These are phyloP conservation scores for Ophiognomonia clavigignenti-juglandacearum DNA, from an alignment of 2,329 filamentous ascomycete genomes.

Conservation along the genomic window DNA sequence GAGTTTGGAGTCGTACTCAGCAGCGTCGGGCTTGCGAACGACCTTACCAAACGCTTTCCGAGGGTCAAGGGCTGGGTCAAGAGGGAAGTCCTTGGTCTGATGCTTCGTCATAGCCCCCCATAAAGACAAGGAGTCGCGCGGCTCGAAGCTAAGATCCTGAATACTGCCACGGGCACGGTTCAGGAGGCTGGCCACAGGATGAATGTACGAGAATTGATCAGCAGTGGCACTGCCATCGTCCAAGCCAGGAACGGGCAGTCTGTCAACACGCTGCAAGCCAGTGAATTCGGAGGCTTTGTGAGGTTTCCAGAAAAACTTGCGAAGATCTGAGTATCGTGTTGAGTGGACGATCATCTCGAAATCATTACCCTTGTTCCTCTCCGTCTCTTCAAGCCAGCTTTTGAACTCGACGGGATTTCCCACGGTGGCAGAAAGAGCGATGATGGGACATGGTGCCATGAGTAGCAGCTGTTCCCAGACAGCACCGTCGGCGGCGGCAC, in stretches of 20 bases:
- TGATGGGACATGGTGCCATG: conserved; percentile 70
- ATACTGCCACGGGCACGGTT: conserved; percentile 53
- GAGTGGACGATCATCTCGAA: conserved; percentile 65
- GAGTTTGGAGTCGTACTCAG: conserved; percentile 58
- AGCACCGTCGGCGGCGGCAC: conserved; percentile 69
- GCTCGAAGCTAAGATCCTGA: conserved; percentile 64
- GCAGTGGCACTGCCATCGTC: conserved; percentile 37
- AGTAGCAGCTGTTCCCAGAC: conserved; percentile 76
- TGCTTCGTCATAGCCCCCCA: conserved; percentile 60
- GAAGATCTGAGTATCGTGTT: conserved; percentile 69
- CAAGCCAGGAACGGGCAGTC: conserved; percentile 40
- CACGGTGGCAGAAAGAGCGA: conserved; percentile 75
- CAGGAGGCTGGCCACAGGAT: conserved; percentile 15
- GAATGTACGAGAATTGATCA: conserved; percentile 39
- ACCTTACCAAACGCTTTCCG: conserved; percentile 42
- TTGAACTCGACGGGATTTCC: conserved; percentile 69
- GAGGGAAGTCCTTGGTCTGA: conserved; percentile 43
- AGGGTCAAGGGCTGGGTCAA: conserved; percentile 48
- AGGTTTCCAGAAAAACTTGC: conserved; percentile 66
- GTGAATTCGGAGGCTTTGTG: conserved; percentile 43
- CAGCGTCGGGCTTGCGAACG: conserved; percentile 60
- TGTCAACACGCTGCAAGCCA: conserved; percentile 39
- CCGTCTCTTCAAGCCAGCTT: conserved; percentile 61
- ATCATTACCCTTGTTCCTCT: conserved; percentile 57
- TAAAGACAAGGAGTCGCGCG: conserved; percentile 63